A percentile compares a stretch with the other conserved stretches of the same genome.
Evolutionary conservation across 495 filamentous ascomycete genomes (phyloP).

Genomic region (Tuber borchii): DNA sequence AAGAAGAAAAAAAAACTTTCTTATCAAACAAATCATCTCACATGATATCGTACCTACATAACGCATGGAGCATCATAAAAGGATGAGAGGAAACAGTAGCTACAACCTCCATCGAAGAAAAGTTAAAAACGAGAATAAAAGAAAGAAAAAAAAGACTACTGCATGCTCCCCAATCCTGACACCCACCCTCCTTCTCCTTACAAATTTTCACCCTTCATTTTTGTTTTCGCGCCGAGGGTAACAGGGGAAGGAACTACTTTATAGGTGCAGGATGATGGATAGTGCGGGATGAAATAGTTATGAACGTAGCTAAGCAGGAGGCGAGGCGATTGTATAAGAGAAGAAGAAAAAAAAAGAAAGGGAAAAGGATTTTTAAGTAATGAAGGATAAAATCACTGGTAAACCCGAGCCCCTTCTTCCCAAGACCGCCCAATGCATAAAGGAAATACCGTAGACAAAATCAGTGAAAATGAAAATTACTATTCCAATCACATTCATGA

Average conservation of each 20-base stretch:
- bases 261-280: neutral
- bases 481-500: neutral
- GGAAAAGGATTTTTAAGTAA: neutral
- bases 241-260: neutral
- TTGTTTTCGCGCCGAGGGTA: neutral
- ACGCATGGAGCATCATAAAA: neutral
- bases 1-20: neutral
- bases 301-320: neutral
- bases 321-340: neutral
- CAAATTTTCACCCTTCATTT: neutral
- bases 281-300: neutral
- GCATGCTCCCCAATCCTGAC: neutral
- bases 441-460: neutral
- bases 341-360: neutral
- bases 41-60: conserved; percentile 3
- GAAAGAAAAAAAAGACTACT: neutral
- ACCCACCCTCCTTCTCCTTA: neutral
- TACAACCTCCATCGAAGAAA: neutral
- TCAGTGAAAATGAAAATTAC: neutral
- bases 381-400: neutral
- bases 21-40: neutral
- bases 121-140: neutral
- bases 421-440: conserved; percentile 6
- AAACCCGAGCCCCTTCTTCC: neutral
- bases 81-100: neutral